These are phyloP conservation scores for Fusarium luffae DNA, from an alignment of 2,329 filamentous ascomycete species.

Conservation along the genomic window DNA sequence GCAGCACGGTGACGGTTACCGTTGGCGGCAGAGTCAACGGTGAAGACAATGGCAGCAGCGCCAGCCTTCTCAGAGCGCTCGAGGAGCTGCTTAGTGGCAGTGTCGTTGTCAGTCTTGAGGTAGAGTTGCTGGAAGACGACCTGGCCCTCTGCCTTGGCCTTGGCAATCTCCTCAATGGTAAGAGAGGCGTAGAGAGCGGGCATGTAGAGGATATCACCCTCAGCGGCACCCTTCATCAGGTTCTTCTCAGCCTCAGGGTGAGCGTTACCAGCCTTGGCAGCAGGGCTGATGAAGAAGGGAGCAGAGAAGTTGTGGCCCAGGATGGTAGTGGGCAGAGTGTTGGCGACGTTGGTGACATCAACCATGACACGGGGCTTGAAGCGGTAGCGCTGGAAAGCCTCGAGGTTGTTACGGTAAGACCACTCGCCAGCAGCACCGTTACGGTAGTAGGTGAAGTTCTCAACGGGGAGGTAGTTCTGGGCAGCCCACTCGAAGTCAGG, in stretches of 20 bases:
- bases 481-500: constrained; percentile 67
- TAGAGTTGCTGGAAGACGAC: constrained; percentile 54
- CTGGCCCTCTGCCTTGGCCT: constrained; percentile 51
- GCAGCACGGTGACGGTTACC: constrained; percentile 55
- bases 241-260: constrained; percentile 61
- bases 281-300: constrained; percentile 66
- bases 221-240: constrained; percentile 60
- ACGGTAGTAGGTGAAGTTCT: constrained; percentile 67
- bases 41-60: constrained; percentile 53
- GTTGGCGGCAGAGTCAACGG: constrained; percentile 54
- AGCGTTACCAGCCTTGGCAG: constrained; percentile 57
- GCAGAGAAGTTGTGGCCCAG: constrained; percentile 64
- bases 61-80: constrained; percentile 49
- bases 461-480: constrained; percentile 57
- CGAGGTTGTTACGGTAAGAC: constrained; percentile 67
- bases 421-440: constrained; percentile 67
- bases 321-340: constrained; percentile 58
- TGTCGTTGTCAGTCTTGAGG: constrained; percentile 47
- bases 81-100: constrained; percentile 48
- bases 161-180: constrained; percentile 53
- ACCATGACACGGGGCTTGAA: constrained; percentile 61
- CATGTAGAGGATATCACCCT: constrained; percentile 64
- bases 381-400: constrained; percentile 61
- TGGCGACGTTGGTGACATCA: constrained; percentile 60
- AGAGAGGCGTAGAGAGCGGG: constrained; percentile 50